Base-by-base conservation (phyloP, 2,329 filamentous ascomycete species). In the Xenoacremonium recifei region DNA sequence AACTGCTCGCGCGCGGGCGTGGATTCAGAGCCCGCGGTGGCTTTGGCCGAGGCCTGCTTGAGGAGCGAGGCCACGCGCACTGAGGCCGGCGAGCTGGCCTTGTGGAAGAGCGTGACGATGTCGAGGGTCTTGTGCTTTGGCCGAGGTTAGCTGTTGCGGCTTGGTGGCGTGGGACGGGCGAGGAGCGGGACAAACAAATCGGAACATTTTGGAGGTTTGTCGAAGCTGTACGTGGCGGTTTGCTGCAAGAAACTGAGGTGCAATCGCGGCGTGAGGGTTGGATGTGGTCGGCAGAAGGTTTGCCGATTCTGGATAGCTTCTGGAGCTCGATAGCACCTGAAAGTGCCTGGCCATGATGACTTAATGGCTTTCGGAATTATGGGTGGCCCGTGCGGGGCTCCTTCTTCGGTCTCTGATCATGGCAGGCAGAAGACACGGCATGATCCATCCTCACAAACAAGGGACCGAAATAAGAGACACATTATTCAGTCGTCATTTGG, bases 41-140 rank as follows among this genome's bases (percentile, higher is more conserved):
- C 82, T 35, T 80, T 81, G 35, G 85, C 84, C 19, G 87, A 87
- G 21, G 82, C 78, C 68, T 92, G 84, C 71, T 93, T 95, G 47
- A 97, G 80, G 39, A 95, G 71, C 31, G 80, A 84, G 48, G 85
- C 80, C 21, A 86, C 85, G 46, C 85, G 82, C 37, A 80, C 73
- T 4, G 91, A 96, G 50, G 85, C 76, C 17, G 85, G 79, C 40
- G 80, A 79, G 57, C 76, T 78, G 44, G 92, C 80, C 67, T 88
- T 87, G 79, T 96, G 91, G 77, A 97, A 99, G 74, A 99, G 84
- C 48, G 92, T 97, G 64, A 97, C 82, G 54, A 95, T 88, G 73
- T 97, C 91, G 67, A 88, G 79, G 53, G 85, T 79, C 76, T 89
- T 91, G 69, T 76, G 80, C 86, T 90, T 59, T 20, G 39, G 21